A percentile compares a stretch with the other conserved stretches of the same genome.
phyloP scores from a whole-genome alignment of 2,329 filamentous ascomycete species.

The Pseudopithomyces maydicus region DNA sequence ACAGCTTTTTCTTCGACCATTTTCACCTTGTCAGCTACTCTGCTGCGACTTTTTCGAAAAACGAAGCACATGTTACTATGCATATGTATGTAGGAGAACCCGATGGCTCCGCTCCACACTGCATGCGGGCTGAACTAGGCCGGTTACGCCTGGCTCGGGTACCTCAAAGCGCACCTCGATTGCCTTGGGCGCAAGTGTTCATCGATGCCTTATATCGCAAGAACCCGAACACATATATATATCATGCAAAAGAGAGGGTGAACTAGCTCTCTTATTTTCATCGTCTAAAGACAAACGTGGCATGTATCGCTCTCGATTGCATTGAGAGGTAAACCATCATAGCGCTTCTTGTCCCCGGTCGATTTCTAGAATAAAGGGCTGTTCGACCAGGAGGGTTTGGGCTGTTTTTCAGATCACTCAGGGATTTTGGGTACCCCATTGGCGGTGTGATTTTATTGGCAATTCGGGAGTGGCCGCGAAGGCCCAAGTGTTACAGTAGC shows the following conservation, averaged over 20 bases:
- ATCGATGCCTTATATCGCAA: too few species aligned
- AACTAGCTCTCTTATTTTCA: conserved; percentile 1
- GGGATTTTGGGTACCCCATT: neutral
- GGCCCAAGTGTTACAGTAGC: neutral
- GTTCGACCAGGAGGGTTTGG: neutral
- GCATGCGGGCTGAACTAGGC: too few species aligned
- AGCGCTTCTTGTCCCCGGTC: conserved; percentile 1
- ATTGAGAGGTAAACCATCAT: conserved; percentile 2
- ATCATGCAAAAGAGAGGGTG: neutral
- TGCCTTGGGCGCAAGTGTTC: too few species aligned
- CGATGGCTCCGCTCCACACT: too few species aligned
- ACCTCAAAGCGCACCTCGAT: too few species aligned
- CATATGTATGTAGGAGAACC: too few species aligned
- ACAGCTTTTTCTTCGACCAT: too few species aligned
- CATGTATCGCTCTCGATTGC: neutral
- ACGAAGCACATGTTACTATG: too few species aligned
- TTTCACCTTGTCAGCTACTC: too few species aligned
- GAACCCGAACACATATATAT: neutral
- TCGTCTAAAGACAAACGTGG: neutral
- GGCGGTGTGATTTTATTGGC: neutral
- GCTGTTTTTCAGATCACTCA: neutral
- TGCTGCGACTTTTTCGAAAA: too few species aligned
- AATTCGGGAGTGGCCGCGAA: too few species aligned
- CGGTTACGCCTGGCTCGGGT: too few species aligned
- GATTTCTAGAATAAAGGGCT: neutral